Conservation (phyloP, 78 protist species). For the Speleostelium caveatum region DNA sequence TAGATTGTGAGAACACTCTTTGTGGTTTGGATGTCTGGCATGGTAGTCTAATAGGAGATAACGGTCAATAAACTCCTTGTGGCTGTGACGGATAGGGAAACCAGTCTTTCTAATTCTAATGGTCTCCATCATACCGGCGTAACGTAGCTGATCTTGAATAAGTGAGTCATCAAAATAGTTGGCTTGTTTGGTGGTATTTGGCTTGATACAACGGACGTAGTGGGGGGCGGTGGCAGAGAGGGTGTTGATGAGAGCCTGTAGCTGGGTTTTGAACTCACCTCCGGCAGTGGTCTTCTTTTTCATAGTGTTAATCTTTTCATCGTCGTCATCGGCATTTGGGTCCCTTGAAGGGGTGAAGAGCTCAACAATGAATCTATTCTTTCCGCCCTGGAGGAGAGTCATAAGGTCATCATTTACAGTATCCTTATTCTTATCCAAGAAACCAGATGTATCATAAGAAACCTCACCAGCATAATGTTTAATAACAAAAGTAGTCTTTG, state of each 20-base stretch:
- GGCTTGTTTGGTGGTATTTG: slow-evolving; percentile 84
- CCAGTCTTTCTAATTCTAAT: slow-evolving; percentile 92
- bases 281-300: slow-evolving; percentile 89
- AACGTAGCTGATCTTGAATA: slow-evolving; percentile 89
- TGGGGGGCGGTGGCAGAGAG: slow-evolving; percentile 89
- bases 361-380: slow-evolving; percentile 68
- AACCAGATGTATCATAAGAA: slow-evolving; percentile 80
- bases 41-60: slow-evolving; percentile 34
- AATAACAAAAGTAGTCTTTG: slow-evolving; percentile 72
- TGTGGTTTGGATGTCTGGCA: slow-evolving; percentile 34
- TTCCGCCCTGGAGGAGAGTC: slow-evolving; percentile 42
- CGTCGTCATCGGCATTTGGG: slow-evolving; percentile 32
- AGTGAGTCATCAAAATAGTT: slow-evolving; percentile 31
- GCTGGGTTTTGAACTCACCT: slow-evolving; percentile 75
- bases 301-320: slow-evolving; percentile 71
- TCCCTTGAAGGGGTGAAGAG: slow-evolving; percentile 47
- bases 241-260: slow-evolving; percentile 75
- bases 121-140: slow-evolving; percentile 89
- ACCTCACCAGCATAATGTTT: slow-evolving; percentile 92
- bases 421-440: slow-evolving; percentile 89
- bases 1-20: slow-evolving; percentile 8
- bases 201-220: slow-evolving; percentile 95
- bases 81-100: slow-evolving; percentile 87
- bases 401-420: slow-evolving; percentile 86
- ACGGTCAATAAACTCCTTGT: slow-evolving; percentile 83